Conservation (phyloP, 2,329 filamentous ascomycete species). For the Colletotrichum simmondsii region DNA sequence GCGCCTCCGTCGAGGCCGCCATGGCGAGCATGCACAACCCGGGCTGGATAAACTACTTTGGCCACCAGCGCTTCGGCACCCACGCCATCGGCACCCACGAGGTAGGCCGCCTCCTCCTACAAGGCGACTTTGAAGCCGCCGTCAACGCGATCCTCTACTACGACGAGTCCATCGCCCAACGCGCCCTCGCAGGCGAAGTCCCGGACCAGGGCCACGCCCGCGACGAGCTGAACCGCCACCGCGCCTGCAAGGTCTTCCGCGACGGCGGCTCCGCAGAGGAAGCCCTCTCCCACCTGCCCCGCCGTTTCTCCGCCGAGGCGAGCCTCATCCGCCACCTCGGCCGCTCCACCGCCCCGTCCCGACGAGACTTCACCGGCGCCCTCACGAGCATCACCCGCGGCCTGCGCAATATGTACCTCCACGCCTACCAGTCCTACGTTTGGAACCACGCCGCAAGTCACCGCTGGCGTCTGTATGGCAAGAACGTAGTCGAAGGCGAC, state of each 20-base stretch:
- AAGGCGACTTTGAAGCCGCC: slow-evolving; percentile 83
- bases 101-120: slow-evolving; percentile 85
- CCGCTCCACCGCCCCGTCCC: slow-evolving; percentile 49
- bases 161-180: slow-evolving; percentile 68
- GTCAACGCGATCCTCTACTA: slow-evolving; percentile 82
- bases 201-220: slow-evolving; percentile 65
- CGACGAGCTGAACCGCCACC: slow-evolving; percentile 84
- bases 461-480: slow-evolving; percentile 81
- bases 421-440: slow-evolving; percentile 94
- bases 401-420: slow-evolving; percentile 92
- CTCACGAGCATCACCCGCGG: slow-evolving; percentile 83
- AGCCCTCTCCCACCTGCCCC: slow-evolving; percentile 77
- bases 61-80: slow-evolving; percentile 95
- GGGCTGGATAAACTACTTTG: slow-evolving; percentile 98
- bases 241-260: slow-evolving; percentile 79
- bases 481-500: slow-evolving; percentile 83
- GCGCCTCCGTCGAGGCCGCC: slow-evolving; percentile 61
- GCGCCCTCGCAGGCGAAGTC: slow-evolving; percentile 47
- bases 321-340: slow-evolving; percentile 82
- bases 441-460: slow-evolving; percentile 90
- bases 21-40: slow-evolving; percentile 75
- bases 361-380: slow-evolving; percentile 82
- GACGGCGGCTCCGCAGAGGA: slow-evolving; percentile 66
- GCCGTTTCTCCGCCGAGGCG: slow-evolving; percentile 83
- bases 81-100: slow-evolving; percentile 87